phyloP scores from a whole-genome alignment of 345 rosid species.

The Nasturtium officinale region DNA sequence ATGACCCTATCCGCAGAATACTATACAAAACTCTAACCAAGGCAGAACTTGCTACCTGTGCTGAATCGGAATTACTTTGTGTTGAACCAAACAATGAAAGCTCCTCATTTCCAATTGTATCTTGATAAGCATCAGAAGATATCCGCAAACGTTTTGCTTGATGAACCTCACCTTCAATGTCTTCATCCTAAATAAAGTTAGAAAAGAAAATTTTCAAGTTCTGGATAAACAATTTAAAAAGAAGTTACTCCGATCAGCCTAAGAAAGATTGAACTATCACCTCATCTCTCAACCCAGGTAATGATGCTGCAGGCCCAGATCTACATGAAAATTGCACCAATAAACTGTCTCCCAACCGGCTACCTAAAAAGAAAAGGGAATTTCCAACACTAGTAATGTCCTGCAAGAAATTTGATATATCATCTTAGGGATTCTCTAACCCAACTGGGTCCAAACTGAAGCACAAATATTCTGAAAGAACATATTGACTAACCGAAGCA shows the following conservation, averaged over 20 bases:
- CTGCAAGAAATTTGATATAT: slow-evolving; percentile 50
- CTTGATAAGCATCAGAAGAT: slow-evolving; percentile 90
- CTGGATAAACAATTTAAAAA: not conserved
- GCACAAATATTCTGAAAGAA: slow-evolving; percentile 30
- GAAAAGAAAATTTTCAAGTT: slow-evolving; percentile 13
- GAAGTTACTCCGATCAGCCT: slow-evolving; percentile 28
- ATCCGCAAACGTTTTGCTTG: slow-evolving; percentile 73
- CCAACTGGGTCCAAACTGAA: slow-evolving; percentile 4
- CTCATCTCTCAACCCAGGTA: slow-evolving; percentile 84
- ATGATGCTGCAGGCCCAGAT: slow-evolving; percentile 60
- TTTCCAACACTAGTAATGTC: slow-evolving; percentile 80
- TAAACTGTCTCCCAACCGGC: slow-evolving; percentile 97
- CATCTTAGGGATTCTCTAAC: slow-evolving; percentile 23
- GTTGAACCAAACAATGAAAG: slow-evolving; percentile 83
- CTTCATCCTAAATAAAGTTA: slow-evolving; percentile 67
- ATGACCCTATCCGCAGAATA: slow-evolving; percentile 17
- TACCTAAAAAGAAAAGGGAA: slow-evolving; percentile 83
- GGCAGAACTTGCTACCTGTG: slow-evolving; percentile 62
- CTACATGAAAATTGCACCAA: slow-evolving; percentile 84
- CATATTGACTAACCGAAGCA: slow-evolving; percentile 73
- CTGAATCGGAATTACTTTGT: slow-evolving; percentile 74
- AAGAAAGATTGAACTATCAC: slow-evolving; percentile 45
- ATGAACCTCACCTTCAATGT: slow-evolving; percentile 83
- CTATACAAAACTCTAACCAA: slow-evolving; percentile 34
- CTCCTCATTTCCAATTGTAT: slow-evolving; percentile 86